phyloP scores from a whole-genome alignment of 148 eudicot species.

The Silene uniflora region DNA sequence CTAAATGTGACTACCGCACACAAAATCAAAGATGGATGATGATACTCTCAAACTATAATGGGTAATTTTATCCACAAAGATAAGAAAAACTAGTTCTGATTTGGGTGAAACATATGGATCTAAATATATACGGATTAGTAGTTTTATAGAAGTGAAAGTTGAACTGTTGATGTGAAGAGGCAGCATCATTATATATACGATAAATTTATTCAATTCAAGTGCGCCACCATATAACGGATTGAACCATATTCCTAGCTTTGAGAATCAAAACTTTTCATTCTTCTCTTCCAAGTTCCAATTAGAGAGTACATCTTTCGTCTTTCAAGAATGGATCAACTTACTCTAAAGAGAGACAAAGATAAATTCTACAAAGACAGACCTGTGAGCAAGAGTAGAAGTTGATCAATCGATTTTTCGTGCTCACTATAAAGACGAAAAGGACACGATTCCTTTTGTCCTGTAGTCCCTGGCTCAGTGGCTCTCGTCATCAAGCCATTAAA shows the following conservation, averaged over 20 bases:
- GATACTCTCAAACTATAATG: background rate
- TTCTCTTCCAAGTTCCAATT: background rate
- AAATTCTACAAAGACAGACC: background rate
- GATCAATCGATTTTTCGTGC: background rate
- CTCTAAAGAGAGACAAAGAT: background rate
- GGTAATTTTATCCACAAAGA: background rate
- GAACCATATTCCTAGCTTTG: background rate
- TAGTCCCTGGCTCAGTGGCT: background rate
- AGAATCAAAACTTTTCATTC: no score
- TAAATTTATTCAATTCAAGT: background rate
- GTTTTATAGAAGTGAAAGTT: no score
- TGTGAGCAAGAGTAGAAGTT: background rate
- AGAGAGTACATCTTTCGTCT: background rate
- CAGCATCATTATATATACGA: background rate
- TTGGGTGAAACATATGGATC: background rate
- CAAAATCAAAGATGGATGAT: background rate
- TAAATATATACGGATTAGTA: background rate
- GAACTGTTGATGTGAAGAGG: background rate
- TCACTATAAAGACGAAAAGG: background rate
- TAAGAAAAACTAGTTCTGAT: background rate
- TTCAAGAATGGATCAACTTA: background rate
- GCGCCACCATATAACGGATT: background rate
- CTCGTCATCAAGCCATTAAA: background rate
- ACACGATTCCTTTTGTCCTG: background rate
- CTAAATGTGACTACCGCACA: background rate